Base-by-base conservation (phyloP, 805 yeast genomes). In the Yarrowia deformans region DNA sequence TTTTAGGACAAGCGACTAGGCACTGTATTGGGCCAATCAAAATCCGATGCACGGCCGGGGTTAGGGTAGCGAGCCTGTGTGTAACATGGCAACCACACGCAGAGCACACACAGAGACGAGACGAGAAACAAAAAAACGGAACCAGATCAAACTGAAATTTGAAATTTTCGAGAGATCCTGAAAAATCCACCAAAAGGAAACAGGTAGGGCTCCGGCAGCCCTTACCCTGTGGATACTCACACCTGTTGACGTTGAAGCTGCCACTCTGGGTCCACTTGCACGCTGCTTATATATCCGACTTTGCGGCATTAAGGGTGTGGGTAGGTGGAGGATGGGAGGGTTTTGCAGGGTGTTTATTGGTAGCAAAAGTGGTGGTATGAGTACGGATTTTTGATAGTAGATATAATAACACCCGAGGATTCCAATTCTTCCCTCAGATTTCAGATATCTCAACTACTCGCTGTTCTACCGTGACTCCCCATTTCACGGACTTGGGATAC, bases 1-100 rank as follows among this genome's bases (percentile, higher is more conserved):
- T 60, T 60, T 60, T 60, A 60, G 66, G 66, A 60, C 50, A 60
- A 43, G 52, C 66, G 52, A 60, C 66, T 60, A 60, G 48, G 19
- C 63, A 29, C 60, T 54, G 45, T 42, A 43, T 45, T 60, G 66
- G 52, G 66, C 66, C 66, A 60, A 60, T 60, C 66, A 60, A n/a
- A 42, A n/a, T 18, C 40, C 40, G 42, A 60, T 43, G 66, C 52
- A 45, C 2, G n/a, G 13, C 12, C 29, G 13, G 29, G 64, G 46
- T 39, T 37, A 55, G 61, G 61, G 63, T 29, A 29, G n/a, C 23
- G 45, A 14, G 40, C 10, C 29, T 23, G 29, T n/a, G 19, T 37
- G 60, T 19, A 37, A 54, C 60, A 54, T 39, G 60, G 60, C 60
- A 54, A 54, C 45, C 60, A 39, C 58, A 52, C 43, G n/a, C n/a